phyloP scores from a whole-genome alignment of 129 eudicot species.

The Flaveria robusta region DNA sequence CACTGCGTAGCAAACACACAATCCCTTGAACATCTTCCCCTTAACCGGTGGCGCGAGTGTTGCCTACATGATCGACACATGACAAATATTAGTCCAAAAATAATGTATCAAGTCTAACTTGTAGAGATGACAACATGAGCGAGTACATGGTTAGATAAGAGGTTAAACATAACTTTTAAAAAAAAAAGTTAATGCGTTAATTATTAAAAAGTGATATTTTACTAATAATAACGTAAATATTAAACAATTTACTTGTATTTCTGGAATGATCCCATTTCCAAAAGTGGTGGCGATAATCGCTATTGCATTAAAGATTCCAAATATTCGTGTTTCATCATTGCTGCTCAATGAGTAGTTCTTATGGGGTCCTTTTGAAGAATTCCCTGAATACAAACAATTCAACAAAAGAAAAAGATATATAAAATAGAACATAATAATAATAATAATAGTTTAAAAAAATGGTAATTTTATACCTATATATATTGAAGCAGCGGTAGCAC shows the following conservation, averaged over 20 bases:
- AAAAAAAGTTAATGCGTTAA: no score
- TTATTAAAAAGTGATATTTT: no score
- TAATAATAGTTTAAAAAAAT: not conserved
- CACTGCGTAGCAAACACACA: slow-evolving; percentile 71
- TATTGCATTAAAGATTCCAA: slow-evolving; percentile 78
- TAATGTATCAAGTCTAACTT: no score
- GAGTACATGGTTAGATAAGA: no score
- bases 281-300: slow-evolving; percentile 90
- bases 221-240: not conserved
- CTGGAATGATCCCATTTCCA: slow-evolving; percentile 97
- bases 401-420: not conserved
- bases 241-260: slow-evolving; percentile 62
- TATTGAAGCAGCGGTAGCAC: slow-evolving; percentile 78
- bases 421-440: not conserved
- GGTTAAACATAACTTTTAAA: no score
- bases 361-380: slow-evolving; percentile 62
- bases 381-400: slow-evolving; percentile 39
- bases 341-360: slow-evolving; percentile 60
- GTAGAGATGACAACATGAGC: no score
- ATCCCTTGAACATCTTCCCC: slow-evolving; percentile 97
- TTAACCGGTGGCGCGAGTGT: slow-evolving; percentile 97
- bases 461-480: slow-evolving; percentile 50
- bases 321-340: slow-evolving; percentile 48
- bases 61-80: slow-evolving; percentile 65
- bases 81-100: not conserved